Evolutionary conservation across 805 yeast genomes (phyloP), one percentile per base, ranked within the genome.

Genomic region (Yarrowia yakushimensis): DNA sequence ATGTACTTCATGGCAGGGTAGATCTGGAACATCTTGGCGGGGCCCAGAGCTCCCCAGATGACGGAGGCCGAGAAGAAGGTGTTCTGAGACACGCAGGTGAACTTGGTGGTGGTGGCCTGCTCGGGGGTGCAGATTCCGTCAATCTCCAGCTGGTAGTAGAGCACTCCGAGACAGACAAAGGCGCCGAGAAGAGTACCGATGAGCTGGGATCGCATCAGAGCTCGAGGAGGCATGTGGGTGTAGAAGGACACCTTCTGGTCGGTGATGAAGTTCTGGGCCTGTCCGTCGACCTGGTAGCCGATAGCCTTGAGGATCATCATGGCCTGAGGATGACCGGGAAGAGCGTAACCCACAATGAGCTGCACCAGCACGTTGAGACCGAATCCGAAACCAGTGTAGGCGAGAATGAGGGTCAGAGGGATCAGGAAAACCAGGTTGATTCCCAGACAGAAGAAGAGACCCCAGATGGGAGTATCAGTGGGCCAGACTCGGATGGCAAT

Each of bases 341-440:
- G 76, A 46, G 85, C 80, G 69, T 84, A 85, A 2, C 90, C 90
- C 43, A 83, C 81, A 62, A 86, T 78, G 60, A 86, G 74, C 68
- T 86, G 88, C 4, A 85, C 81, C 62, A 86, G 72, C 1, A 85
- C 88, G 68, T 83, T 83, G 66, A 85, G 73, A n/a, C 85, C 85
- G 65, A 85, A 77, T 1, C 78, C 69, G 54, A 74, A 79, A 72
- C 85, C 85, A 0, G 90, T 84, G 30, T 82, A 80, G 2, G 89
- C 83, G 22, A 81, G 80, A 62, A 86, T 78, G 12, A 86, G 75
- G 4, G 87, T 83, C 25, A 85, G 76, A n/a, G 91, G 91, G 34
- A 86, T 73, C 65, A 86, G 73, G 70, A 86, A 84, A 15, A 83
- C 72, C 41, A 82, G 71, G 63, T 82, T 82, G 66, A 85, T 78